phyloP scores from a whole-genome alignment of 108 stramenopile species.

The Cyclotella distinguenda region DNA sequence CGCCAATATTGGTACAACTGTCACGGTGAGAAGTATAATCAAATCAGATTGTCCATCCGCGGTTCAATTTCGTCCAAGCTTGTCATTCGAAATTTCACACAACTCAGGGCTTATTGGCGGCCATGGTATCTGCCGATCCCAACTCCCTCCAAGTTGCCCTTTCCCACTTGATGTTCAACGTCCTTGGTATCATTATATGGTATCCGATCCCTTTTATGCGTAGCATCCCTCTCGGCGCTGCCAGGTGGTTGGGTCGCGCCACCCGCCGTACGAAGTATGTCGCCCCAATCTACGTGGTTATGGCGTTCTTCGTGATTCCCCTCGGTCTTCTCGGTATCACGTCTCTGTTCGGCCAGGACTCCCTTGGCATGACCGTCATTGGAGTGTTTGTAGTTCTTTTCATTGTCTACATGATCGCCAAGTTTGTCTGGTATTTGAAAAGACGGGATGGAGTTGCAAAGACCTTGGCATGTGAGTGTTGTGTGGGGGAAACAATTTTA shows the following conservation, averaged over 20 bases:
- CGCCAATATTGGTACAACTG: constrained; percentile 87
- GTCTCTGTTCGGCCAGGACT: constrained; percentile 50
- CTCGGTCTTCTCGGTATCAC: constrained; percentile 59
- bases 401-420: constrained; percentile 26
- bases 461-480: constrained; percentile 24
- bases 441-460: constrained; percentile 48
- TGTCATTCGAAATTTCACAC: no score
- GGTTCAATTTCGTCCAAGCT: no score
- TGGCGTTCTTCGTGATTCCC: constrained; percentile 68
- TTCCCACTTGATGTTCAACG: constrained; percentile 86
- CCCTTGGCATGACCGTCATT: constrained; percentile 61
- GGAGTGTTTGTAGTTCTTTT: constrained; percentile 59
- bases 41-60: no score
- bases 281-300: constrained; percentile 68
- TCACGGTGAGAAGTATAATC: constrained; percentile 50
- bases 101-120: constrained; percentile 53
- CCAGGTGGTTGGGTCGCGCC: constrained; percentile 58
- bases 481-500: no score
- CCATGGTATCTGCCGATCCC: constrained; percentile 58
- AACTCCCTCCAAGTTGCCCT: constrained; percentile 70
- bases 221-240: constrained; percentile 56
- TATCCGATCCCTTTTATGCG: constrained; percentile 84
- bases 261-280: constrained; percentile 60
- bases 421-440: constrained; percentile 45
- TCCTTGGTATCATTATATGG: constrained; percentile 75